A percentile compares a stretch with the other conserved stretches of the same genome.
Evolutionary conservation across 2,329 filamentous ascomycete genomes (phyloP).

Genomic region (Dothideomycetes sp.): DNA sequence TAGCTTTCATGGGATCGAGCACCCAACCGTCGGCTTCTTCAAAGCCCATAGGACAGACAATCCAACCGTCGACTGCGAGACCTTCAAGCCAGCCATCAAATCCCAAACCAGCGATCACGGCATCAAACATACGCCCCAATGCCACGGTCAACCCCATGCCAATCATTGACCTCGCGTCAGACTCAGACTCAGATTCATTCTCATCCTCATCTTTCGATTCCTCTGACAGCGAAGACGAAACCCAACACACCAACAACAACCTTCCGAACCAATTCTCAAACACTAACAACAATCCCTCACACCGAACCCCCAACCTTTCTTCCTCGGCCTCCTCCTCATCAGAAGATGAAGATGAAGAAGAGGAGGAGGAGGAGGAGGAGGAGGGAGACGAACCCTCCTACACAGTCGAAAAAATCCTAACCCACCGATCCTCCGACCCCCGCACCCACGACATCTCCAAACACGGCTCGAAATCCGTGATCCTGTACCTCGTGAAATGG

Average conservation of each 20-base stretch:
- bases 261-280: neutral
- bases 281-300: neutral
- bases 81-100: no score
- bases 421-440: slow-evolving; percentile 24
- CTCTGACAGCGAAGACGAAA: neutral
- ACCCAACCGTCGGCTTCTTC: no score
- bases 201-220: no score
- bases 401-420: slow-evolving; percentile 23
- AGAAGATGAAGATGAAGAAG: neutral
- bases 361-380: slow-evolving; percentile 14
- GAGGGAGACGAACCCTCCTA: slow-evolving; percentile 11
- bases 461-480: slow-evolving; percentile 20
- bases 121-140: no score
- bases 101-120: no score
- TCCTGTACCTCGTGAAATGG: slow-evolving; percentile 28
- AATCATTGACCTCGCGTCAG: no score
- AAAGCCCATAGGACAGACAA: no score
- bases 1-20: no score
- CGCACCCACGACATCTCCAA: slow-evolving; percentile 19
- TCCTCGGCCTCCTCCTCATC: neutral
- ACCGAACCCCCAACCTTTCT: neutral
- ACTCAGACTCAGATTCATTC: no score
- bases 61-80: no score
- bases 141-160: no score
- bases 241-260: neutral